These are phyloP conservation scores for Termitomyces sp. DNA, from an alignment of 768 basidiomycete genomes.

Conservation along the genomic window DNA sequence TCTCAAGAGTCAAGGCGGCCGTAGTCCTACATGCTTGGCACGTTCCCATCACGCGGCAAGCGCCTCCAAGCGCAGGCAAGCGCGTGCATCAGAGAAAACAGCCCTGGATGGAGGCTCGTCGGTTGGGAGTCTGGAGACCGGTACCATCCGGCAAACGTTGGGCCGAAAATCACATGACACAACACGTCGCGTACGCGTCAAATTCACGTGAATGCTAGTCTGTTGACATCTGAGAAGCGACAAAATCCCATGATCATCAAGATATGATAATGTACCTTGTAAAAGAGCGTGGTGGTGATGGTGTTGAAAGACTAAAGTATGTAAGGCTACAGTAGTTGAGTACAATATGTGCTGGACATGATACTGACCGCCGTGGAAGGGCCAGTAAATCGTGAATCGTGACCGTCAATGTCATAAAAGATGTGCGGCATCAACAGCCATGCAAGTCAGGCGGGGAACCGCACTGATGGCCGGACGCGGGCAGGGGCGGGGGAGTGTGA, in stretches of 20 bases:
- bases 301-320: conserved; percentile 2
- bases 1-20: too few species aligned
- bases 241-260: background rate
- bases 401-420: conserved; percentile 12
- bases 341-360: conserved; percentile 11
- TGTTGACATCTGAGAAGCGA: background rate
- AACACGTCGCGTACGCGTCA: background rate
- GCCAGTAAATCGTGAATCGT: conserved; percentile 13
- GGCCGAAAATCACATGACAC: background rate
- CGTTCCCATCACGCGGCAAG: too few species aligned
- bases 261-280: conserved; percentile 5
- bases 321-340: conserved; percentile 9
- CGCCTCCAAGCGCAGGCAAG: too few species aligned
- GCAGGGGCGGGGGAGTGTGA: background rate
- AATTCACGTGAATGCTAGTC: background rate
- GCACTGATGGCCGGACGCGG: conserved; percentile 1
- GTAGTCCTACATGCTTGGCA: too few species aligned
- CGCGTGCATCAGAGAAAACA: too few species aligned
- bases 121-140: too few species aligned
- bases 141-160: too few species aligned
- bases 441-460: background rate
- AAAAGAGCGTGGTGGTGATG: conserved; percentile 13
- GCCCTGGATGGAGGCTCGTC: too few species aligned
- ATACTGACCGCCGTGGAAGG: background rate
- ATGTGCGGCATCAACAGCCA: conserved; percentile 2